Base-by-base conservation (phyloP, 352 stramenopile genomes). In the Globisporangium megalacanthum region DNA sequence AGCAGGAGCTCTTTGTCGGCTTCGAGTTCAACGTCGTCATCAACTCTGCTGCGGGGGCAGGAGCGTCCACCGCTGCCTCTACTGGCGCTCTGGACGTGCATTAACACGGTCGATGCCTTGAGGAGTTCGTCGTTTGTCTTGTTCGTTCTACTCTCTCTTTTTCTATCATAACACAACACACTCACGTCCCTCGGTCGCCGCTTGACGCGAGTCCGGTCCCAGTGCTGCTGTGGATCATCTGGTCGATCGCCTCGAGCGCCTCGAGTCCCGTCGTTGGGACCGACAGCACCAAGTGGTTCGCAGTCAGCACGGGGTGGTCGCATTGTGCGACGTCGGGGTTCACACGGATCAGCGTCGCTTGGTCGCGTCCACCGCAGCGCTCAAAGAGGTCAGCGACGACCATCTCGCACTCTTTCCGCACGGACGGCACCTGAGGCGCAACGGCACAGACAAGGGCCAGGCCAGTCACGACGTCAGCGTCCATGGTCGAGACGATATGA, bases 341-440 rank as follows among this genome's bases (percentile, higher is more conserved):
- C 49, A 94, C 70, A 51, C 85, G 80, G 58, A 94, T 75, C 8
- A 92, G 73, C 14, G 65, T 75, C 1, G 79, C 75, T 54, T 92
- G 85, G 0, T 54, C 56, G 15, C 57, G 59, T 6, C 42, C 25
- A 9, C 73, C 61, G 33, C 80, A 93, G 9, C 72, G 67, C 44
- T 77, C 66, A n/a, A 89, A 78, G 6, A 79, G 67, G 54, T 89
- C 85, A 0, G 72, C 69, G 20, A 92, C 81, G 20, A 94, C 82
- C 80, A 89, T 87, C 56, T 94, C 85, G 10, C 72, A 88, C 53
- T 92, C 79, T 52, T 65, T 82, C 9, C 85, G 80, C 9, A 94
- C 85, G 5, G 85, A 92, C 8, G 83, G 80, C 5, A 94, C 83
- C 83, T 92, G 62, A 17, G 37, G 37, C 7, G 5, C 37, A 42